Evolutionary conservation across 495 filamentous ascomycete species (phyloP), one percentile per base, ranked within the genome.

Genomic region (Delitschia confertaspora): DNA sequence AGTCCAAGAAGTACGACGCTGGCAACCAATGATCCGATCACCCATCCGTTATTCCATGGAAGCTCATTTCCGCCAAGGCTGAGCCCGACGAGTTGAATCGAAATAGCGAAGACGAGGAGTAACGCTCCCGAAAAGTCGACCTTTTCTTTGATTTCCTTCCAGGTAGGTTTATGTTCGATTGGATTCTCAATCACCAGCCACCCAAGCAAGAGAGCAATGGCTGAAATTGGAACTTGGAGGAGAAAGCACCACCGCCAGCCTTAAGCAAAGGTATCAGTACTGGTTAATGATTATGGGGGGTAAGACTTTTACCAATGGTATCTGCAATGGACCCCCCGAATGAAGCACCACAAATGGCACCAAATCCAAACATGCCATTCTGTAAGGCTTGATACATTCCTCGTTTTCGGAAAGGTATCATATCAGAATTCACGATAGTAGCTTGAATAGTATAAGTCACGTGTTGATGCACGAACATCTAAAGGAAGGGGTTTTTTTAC

Each of bases 371-470:
- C 14, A 78, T 65, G 9, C 65, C 75, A 33, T 82, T 82, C 49
- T 79, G 76, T 17, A 74, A 53, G 0, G 74, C 76, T 42, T 82
- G 76, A 46, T 79, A 80, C 72, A 80, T 80, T 0, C 76, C 76
- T 8, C 76, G 64, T 19, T 67, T 69, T n/a, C 69, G 63, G 51
- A 79, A 76, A 0, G 76, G 76, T 26, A 82, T 79, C 53, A 82
- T 70, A 52, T 80, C 76, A 2, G 74, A 78, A 49, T 80, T 80
- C 39, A 82, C 69, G 36, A 80, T 78, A 0, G 78, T 80, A 0
- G 76, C 38, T 42, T 13, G 8, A 19, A 26, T 18, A 13, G 75
- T 74, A 38, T 44, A 13, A 4, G 20, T 6, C 2, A 61, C 65
- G 47, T 57, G 73, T 71, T n/a, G n/a, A n/a, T n/a, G n/a, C n/a